Percentiles rank a stretch among this genome's conserved stretches.
Evolutionary conservation across 768 basidiomycete genomes (phyloP).

Genomic region (Termitomyces sp.): DNA sequence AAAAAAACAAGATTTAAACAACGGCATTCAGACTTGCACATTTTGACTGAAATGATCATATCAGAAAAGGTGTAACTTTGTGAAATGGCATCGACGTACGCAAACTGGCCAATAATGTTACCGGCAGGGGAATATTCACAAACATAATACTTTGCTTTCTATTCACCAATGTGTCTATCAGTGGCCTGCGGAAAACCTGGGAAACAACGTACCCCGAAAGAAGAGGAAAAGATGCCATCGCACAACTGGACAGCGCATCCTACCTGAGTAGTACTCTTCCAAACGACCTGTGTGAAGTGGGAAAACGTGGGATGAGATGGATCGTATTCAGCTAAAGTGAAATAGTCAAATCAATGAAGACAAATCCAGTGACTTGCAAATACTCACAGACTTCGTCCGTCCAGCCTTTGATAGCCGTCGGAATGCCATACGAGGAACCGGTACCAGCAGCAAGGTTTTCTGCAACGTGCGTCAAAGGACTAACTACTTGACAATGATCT

Average conservation of each 20-base stretch:
- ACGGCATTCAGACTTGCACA: slow-evolving; percentile 32
- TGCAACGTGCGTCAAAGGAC: slow-evolving; percentile 15
- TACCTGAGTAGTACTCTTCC: slow-evolving; percentile 60
- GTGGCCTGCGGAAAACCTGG: not conserved
- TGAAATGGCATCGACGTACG: slow-evolving; percentile 35
- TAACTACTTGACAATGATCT: not conserved
- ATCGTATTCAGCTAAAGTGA: slow-evolving; percentile 48
- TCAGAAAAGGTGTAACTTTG: not conserved
- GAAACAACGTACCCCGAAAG: slow-evolving; percentile 44
- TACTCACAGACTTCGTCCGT: slow-evolving; percentile 61
- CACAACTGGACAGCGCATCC: slow-evolving; percentile 59
- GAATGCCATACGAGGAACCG: slow-evolving; percentile 44
- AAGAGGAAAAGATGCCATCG: slow-evolving; percentile 50
- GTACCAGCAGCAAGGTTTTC: slow-evolving; percentile 77
- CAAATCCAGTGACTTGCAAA: not conserved
- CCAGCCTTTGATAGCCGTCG: slow-evolving; percentile 52
- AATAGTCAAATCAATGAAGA: no score
- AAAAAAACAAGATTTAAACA: not conserved
- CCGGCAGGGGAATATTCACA: slow-evolving; percentile 67
- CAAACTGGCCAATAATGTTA: slow-evolving; percentile 58
- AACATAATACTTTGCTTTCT: slow-evolving; percentile 57
- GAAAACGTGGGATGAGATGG: slow-evolving; percentile 51
- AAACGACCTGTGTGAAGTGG: slow-evolving; percentile 76
- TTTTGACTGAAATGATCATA: slow-evolving; percentile 30
- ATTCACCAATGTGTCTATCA: slow-evolving; percentile 6